Percentiles rank a stretch among this genome's conserved stretches.
Conservation (phyloP, 140 eudicot genomes). For the Bidens hawaiensis region DNA sequence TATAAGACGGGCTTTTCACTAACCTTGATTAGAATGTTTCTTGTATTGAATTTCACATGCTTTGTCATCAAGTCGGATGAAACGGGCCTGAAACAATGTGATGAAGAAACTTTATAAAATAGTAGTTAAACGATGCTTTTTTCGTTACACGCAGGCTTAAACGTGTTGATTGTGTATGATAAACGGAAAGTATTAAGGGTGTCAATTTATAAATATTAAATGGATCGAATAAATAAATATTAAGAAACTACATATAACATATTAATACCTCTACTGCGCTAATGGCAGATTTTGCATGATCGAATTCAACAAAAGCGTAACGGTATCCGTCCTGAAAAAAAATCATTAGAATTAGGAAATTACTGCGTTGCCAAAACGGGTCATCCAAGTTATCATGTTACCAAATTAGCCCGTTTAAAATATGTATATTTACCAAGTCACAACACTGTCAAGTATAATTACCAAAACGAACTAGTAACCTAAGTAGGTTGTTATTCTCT, state of each 20-base stretch:
- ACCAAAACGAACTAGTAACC: no score
- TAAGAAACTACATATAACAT: background rate
- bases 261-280: conserved; percentile 53
- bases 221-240: background rate
- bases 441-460: no score
- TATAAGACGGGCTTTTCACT: background rate
- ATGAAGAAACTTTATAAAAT: background rate
- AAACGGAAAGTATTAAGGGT: conserved; percentile 1
- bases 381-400: no score
- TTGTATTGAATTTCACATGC: conserved; percentile 33
- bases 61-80: conserved; percentile 17
- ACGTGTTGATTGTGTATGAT: background rate
- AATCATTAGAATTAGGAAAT: background rate
- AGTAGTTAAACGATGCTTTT: background rate
- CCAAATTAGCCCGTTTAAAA: background rate
- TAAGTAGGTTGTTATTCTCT: no score
- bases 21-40: conserved; percentile 33
- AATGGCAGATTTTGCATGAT: conserved; percentile 39
- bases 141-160: background rate
- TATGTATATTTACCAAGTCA: no score
- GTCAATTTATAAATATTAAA: background rate
- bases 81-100: conserved; percentile 30
- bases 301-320: conserved; percentile 61
- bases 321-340: conserved; percentile 54
- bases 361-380: no score